Evolutionary conservation across 73 alveolate species (phyloP).

Genomic region (Tetrahymena thermophila): DNA sequence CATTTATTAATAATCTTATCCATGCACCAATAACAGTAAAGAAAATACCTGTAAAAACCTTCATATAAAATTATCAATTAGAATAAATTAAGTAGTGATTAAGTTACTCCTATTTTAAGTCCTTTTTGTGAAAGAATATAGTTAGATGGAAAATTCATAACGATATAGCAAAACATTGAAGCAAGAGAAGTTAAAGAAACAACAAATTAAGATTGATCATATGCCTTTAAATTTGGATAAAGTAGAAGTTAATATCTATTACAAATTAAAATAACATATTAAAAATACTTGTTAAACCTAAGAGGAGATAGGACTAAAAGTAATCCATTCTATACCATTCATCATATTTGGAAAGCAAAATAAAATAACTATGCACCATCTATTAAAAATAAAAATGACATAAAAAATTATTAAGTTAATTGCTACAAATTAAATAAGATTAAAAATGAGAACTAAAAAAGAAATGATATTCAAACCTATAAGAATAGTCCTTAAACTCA

Average conservation of each 20-base stretch:
- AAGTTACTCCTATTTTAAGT: conserved; percentile 5
- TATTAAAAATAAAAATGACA: no score
- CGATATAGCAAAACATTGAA: conserved; percentile 39
- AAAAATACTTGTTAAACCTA: conserved; percentile 35
- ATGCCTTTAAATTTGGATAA: background rate
- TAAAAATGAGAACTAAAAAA: no score
- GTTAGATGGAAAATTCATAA: conserved; percentile 43
- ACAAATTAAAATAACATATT: background rate
- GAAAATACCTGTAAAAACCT: background rate
- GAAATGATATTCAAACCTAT: background rate
- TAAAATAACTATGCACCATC: conserved; percentile 35
- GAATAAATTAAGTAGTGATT: background rate
- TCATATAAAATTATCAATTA: background rate
- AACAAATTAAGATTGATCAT: background rate
- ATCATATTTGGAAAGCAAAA: conserved; percentile 47
- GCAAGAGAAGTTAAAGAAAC: conserved; percentile 5
- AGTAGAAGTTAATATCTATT: no score
- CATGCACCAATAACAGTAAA: conserved; percentile 5
- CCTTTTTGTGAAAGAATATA: conserved; percentile 34
- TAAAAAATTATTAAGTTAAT: no score
- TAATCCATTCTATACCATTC: conserved; percentile 55
- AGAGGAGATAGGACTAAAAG: conserved; percentile 45
- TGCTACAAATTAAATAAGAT: no score
- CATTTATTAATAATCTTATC: background rate
- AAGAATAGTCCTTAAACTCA: background rate